Base-by-base conservation (phyloP, 805 yeast genomes). In the Teunomyces cretensis region DNA sequence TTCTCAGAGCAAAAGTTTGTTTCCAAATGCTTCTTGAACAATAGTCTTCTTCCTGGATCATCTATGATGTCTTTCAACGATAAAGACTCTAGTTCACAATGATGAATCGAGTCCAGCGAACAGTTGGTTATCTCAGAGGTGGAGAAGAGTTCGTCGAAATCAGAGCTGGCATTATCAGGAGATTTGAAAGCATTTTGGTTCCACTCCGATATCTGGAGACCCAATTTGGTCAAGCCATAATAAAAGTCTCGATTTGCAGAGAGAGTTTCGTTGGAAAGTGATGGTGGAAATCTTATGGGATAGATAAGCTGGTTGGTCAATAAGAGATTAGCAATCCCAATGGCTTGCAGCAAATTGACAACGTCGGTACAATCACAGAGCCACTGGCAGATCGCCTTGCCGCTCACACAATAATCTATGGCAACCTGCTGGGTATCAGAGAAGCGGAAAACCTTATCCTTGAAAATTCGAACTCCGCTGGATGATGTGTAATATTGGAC, bases 361-460 rank as follows among this genome's bases (percentile, higher is more conserved):
- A 84, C 70, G 56, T 88, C 94, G 0, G 96, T 86, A 57, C 97
- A 90, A 51, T 92, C 98, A 80, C 85, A 75, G 6, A 92, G 57
- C 96, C 96, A 92, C 57, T 90, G 97, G 64, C 83, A 76, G 0
- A 85, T 68, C 0, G 94, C 85, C 54, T 86, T 86, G 0, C 97
- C 95, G 1, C 86, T 76, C 49, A 88, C 74, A 43, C 81, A 76
- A 53, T 73, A 75, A n/a, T 72, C 65, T 2, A 75, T 56, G 1
- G 26, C 49, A 1, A 54, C 46, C 1, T 56, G 55, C 19, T 55
- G 44, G 24, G 44, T 52, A 9, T 45, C 36, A 7, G 42, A 28
- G 40, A 4, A 51, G 45, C 9, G 62, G 47, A 76, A 73, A 5
- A 55, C 52, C 45, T 72, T 73, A 38, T 76, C 58, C 35, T 70